Evolutionary conservation across 1,284 basidiomycete genomes (phyloP).

Genomic region (Stereum hirsutum): DNA sequence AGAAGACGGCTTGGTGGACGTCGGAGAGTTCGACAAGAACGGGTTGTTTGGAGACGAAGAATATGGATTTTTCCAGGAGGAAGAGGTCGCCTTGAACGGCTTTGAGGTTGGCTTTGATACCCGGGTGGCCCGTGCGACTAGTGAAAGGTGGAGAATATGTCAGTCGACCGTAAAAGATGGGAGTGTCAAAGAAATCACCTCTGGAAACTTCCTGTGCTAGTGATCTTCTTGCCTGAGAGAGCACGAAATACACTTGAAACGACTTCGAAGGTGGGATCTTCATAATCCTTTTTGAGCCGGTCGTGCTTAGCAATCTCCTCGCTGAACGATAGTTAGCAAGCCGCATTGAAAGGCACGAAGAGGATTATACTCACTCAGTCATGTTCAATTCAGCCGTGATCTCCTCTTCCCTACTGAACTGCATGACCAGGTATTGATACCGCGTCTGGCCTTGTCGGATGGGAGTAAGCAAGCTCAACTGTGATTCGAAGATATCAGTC

Average conservation of each 20-base stretch:
- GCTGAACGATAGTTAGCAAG: conserved; percentile 23
- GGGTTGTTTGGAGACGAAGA: conserved; percentile 97
- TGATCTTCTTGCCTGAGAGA: conserved; percentile 87
- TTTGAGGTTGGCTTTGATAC: conserved; percentile 96
- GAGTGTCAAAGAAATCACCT: conserved; percentile 60
- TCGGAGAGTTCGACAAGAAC: conserved; percentile 88
- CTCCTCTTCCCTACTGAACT: conserved; percentile 95
- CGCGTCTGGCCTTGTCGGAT: conserved; percentile 98
- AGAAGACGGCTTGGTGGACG: conserved; percentile 89
- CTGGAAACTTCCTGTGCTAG: conserved; percentile 76
- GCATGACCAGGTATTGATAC: conserved; percentile 97
- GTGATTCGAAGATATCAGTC: neutral
- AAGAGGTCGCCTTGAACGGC: conserved; percentile 96
- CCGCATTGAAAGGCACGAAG: neutral
- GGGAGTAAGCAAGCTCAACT: conserved; percentile 86
- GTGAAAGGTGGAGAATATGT: no score
- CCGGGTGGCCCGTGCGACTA: conserved; percentile 69
- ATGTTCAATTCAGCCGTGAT: conserved; percentile 95
- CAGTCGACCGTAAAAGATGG: no score
- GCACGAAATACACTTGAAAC: conserved; percentile 93
- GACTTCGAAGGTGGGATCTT: conserved; percentile 91
- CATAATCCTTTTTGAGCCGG: conserved; percentile 84
- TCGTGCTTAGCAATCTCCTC: conserved; percentile 73
- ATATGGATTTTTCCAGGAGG: conserved; percentile 95
- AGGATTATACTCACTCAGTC: conserved; percentile 60